phyloP scores from a whole-genome alignment of 1,284 basidiomycete genomes.

The Phlebopus sp. region DNA sequence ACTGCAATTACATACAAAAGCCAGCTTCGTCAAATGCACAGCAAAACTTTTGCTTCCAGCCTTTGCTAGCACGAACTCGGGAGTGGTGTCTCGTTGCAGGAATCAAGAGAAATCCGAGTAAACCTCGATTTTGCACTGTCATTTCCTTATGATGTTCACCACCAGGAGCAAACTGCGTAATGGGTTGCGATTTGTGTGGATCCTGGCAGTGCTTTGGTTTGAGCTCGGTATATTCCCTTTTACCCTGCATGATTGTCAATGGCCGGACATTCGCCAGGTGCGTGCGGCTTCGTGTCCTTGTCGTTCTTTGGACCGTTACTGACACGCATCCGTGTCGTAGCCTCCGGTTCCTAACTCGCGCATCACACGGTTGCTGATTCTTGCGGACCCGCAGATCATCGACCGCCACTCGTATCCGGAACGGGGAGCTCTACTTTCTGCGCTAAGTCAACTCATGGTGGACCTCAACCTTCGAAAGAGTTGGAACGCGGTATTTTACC shows the following conservation, averaged over 20 bases:
- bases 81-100: too few relatives aligned
- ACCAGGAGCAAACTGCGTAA: slow-evolving; percentile 11
- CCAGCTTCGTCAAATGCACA: too few relatives aligned
- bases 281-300: neutral
- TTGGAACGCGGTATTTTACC: slow-evolving; percentile 61
- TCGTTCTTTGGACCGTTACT: neutral
- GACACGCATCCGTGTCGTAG: slow-evolving; percentile 12
- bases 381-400: slow-evolving; percentile 78
- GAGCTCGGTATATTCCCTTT: slow-evolving; percentile 27
- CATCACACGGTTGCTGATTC: slow-evolving; percentile 62
- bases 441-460: slow-evolving; percentile 51
- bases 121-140: too few relatives aligned
- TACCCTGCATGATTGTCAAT: slow-evolving; percentile 20
- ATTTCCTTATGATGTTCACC: slow-evolving; percentile 9
- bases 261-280: slow-evolving; percentile 27
- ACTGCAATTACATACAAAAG: too few relatives aligned
- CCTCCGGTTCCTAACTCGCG: slow-evolving; percentile 16
- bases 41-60: too few relatives aligned
- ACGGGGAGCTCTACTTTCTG: slow-evolving; percentile 38
- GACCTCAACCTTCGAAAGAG: slow-evolving; percentile 73
- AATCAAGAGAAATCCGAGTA: too few relatives aligned
- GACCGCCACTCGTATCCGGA: slow-evolving; percentile 47
- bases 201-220: slow-evolving; percentile 30
- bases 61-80: too few relatives aligned
- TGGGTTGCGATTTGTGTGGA: slow-evolving; percentile 22